A percentile compares a stretch with the other conserved stretches of the same genome.
phyloP scores from a whole-genome alignment of 768 basidiomycete species.

The Amyloporia xantha region DNA sequence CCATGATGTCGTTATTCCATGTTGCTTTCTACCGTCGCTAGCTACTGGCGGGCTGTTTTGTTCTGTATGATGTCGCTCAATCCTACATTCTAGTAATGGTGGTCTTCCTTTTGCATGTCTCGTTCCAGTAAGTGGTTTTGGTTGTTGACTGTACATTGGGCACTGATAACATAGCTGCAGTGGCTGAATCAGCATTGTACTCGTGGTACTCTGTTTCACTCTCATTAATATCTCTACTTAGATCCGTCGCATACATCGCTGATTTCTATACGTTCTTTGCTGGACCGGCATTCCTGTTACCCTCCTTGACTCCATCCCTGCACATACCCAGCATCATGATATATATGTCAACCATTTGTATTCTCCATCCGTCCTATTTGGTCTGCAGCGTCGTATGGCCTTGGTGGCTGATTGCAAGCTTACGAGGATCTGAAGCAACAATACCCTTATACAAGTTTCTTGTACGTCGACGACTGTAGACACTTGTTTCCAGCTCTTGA shows the following conservation, averaged over 20 bases:
- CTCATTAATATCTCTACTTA: background rate
- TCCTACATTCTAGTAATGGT: conserved; percentile 2
- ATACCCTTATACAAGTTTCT: too few species aligned
- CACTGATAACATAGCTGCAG: background rate
- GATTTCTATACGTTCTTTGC: background rate
- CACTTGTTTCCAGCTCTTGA: too few species aligned
- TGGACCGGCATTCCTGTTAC: conserved; percentile 10
- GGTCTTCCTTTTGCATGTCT: conserved; percentile 2
- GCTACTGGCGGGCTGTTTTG: background rate
- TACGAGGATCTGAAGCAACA: too few species aligned
- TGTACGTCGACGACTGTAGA: too few species aligned
- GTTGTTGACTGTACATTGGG: background rate
- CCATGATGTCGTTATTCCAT: conserved; percentile 11
- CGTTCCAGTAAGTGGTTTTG: conserved; percentile 2
- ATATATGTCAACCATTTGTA: conserved; percentile 13
- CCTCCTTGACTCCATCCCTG: conserved; percentile 15
- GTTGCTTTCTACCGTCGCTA: background rate
- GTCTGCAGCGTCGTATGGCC: too few species aligned
- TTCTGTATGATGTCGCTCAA: background rate
- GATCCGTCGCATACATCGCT: background rate
- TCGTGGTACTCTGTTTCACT: background rate
- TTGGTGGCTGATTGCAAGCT: too few species aligned
- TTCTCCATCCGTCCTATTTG: too few species aligned
- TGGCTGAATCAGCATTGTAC: background rate
- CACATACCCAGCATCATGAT: conserved; percentile 16